Evolutionary conservation across 1,139 yeast genomes (phyloP), one percentile per base, ranked within the genome.

Genomic region (Blastobotrys elegans): DNA sequence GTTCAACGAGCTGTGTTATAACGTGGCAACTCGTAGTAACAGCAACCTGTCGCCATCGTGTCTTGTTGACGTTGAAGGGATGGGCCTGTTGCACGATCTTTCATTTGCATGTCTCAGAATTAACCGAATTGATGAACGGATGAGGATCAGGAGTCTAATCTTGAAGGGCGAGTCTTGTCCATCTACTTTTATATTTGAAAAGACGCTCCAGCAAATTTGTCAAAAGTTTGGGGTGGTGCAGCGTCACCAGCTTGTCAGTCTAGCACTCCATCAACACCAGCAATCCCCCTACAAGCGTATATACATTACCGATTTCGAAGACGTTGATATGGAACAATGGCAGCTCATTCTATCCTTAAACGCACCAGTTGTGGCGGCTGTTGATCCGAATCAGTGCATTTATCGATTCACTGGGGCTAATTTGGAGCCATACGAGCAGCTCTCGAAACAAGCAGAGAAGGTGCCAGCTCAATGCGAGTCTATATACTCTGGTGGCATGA

Each of bases 381-480:
- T 97, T 1, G 98, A 92, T 59, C 96, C 96, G 0, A 96, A 90
- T 64, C 97, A 92, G 64, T 82, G 95, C 58, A 92, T 92, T 21
- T 92, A 89, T 62, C 87, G 83, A 1, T 90, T 90, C 56, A 73
- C 97, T 50, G 83, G 85, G 5, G 38, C 38, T 5, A 24, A 34
- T 34, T 4, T 34, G 2, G 4, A 7, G 2, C 24, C 26, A 5
- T 11, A 20, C 24, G 22, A 34, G 3, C 3, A 34, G 2, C 18
- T 34, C 26, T 10, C 22, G 2, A 3, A 2, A 2, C 2, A 3
- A 4, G 38, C 14, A 34, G 4, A 20, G 10, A 34, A 34, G n/a
- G 5, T 24, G 5, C 27, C 5, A 24, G 27, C 27, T 24, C 27
- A 5, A n/a, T n/a, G n/a, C n/a, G n/a, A n/a, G n/a, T n/a, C n/a